These are phyloP conservation scores for Cladosporium sp. DNA, from an alignment of 2,329 filamentous ascomycete genomes.

Conservation along the genomic window DNA sequence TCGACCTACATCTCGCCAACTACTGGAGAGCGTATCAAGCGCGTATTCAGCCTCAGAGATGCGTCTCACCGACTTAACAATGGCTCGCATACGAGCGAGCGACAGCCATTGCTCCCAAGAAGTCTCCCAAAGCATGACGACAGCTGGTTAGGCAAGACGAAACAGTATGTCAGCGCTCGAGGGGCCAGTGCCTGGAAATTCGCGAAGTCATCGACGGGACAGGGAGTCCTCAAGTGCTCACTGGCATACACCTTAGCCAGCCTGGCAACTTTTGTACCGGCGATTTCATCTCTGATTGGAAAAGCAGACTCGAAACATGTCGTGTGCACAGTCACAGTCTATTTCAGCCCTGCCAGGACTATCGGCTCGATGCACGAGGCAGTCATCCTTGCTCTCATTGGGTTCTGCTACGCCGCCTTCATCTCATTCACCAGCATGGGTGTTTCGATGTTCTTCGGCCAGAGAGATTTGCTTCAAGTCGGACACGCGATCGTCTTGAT, in stretches of 20 bases:
- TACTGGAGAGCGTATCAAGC: constrained; percentile 81
- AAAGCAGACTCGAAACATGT: constrained; percentile 90
- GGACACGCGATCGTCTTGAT: constrained; percentile 79
- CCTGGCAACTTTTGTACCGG: constrained; percentile 77
- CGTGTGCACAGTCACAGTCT: constrained; percentile 89
- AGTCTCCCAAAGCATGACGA: constrained; percentile 15
- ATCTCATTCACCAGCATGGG: constrained; percentile 84
- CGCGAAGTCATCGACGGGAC: constrained; percentile 69
- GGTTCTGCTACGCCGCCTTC: constrained; percentile 74
- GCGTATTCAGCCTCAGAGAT: constrained; percentile 72
- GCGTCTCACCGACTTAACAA: constrained; percentile 40
- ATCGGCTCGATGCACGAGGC: constrained; percentile 89
- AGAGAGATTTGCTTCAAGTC: constrained; percentile 64
- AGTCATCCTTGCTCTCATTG: constrained; percentile 70
- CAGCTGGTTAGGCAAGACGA: constrained; percentile 14
- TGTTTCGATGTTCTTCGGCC: constrained; percentile 76
- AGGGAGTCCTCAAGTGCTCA: constrained; percentile 85
- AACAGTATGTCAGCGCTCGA: constrained; percentile 13
- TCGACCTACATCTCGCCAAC: constrained; percentile 83
- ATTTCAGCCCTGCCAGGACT: constrained; percentile 87
- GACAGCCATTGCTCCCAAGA: constrained; percentile 33
- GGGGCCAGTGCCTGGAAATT: constrained; percentile 46
- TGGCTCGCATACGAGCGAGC: constrained; percentile 35
- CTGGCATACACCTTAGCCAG: constrained; percentile 85
- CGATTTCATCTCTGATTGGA: constrained; percentile 72